Evolutionary conservation across 192 early-diverging fungal species (phyloP).

Genomic region (Mortierella claussenii): DNA sequence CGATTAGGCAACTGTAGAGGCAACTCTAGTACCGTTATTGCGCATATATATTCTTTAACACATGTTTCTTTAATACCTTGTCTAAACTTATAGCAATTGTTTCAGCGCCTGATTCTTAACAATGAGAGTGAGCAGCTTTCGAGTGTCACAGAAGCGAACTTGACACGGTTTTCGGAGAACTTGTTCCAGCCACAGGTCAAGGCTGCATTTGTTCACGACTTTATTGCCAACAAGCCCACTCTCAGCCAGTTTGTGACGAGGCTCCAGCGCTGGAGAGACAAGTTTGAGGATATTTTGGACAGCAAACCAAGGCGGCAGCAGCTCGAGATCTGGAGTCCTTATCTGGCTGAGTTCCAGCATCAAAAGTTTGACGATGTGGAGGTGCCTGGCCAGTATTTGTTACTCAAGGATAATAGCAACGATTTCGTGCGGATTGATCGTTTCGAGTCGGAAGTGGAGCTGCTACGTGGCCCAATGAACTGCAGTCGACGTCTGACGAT

Average conservation of each 20-base stretch:
- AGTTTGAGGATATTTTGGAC: slow-evolving; percentile 88
- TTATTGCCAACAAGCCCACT: slow-evolving; percentile 89
- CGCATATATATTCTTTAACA: not conserved
- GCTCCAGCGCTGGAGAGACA: slow-evolving; percentile 94
- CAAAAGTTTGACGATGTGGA: slow-evolving; percentile 99
- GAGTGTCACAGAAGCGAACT: slow-evolving; percentile 79
- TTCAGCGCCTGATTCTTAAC: slow-evolving; percentile 65
- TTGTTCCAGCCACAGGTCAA: slow-evolving; percentile 66
- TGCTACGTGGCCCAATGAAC: slow-evolving; percentile 78
- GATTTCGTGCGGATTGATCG: slow-evolving; percentile 97
- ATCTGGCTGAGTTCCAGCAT: slow-evolving; percentile 98
- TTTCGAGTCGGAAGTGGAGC: slow-evolving; percentile 91
- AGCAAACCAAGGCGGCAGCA: slow-evolving; percentile 83
- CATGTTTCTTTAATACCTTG: not conserved
- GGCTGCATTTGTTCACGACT: slow-evolving; percentile 90
- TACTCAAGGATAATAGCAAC: slow-evolving; percentile 83
- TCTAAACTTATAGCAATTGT: slow-evolving; percentile 66
- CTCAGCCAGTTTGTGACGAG: slow-evolving; percentile 84
- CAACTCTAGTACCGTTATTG: too few relatives aligned
- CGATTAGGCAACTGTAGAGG: too few relatives aligned
- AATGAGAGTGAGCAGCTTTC: slow-evolving; percentile 73
- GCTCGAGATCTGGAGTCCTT: slow-evolving; percentile 89
- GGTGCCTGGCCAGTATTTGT: slow-evolving; percentile 96
- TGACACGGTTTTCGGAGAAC: slow-evolving; percentile 89
- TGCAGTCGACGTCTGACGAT: slow-evolving; percentile 86